Evolutionary conservation across 176 grass and related monocot species (phyloP).

Genomic region (Juncus inflexus): DNA sequence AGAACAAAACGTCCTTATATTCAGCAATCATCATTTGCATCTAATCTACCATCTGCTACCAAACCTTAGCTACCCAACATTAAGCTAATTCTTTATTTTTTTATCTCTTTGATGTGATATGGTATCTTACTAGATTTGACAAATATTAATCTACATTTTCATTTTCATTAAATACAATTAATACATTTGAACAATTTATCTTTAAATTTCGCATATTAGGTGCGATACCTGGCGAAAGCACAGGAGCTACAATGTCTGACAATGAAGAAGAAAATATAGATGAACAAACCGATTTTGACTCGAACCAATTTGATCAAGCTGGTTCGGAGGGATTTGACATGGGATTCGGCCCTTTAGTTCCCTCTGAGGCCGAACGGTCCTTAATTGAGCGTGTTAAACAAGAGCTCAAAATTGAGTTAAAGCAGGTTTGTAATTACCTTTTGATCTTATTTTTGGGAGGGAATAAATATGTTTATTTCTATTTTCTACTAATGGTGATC

Average conservation of each 20-base stretch:
- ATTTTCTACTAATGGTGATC: too few species aligned
- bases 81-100: too few species aligned
- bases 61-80: too few species aligned
- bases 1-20: too few species aligned
- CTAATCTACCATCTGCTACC: too few species aligned
- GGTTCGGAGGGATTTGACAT: constrained; percentile 59
- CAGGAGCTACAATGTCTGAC: constrained; percentile 96
- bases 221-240: constrained; percentile 88
- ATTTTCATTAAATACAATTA: neutral
- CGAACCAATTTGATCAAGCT: constrained; percentile 51
- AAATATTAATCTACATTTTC: too few species aligned
- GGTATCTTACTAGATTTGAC: neutral
- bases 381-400: constrained; percentile 85
- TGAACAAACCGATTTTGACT: constrained; percentile 60
- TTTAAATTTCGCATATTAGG: constrained; percentile 35
- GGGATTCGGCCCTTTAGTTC: constrained; percentile 83
- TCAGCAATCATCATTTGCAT: too few species aligned
- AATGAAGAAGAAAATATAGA: constrained; percentile 90
- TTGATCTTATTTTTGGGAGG: neutral
- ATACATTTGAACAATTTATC: neutral
- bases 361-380: constrained; percentile 92
- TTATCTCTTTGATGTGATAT: constrained; percentile 11
- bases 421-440: constrained; percentile 44
- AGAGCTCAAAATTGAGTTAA: constrained; percentile 92
- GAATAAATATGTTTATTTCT: neutral